Base-by-base conservation (phyloP, 371 early-diverging fungal genomes). In the Rhizopus microsporus region DNA sequence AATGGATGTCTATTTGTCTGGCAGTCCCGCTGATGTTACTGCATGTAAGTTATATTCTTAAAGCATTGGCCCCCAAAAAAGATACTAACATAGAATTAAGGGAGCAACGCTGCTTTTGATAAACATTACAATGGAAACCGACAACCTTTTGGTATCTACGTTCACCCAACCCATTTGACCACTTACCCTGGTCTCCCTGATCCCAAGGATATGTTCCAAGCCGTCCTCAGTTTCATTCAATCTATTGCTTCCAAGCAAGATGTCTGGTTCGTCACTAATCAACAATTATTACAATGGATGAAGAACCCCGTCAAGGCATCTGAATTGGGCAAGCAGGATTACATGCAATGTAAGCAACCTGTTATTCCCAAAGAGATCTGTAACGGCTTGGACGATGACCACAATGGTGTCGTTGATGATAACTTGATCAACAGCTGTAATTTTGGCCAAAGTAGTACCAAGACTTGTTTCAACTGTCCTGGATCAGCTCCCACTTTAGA, bases 401-500 rank as follows among this genome's bases (percentile, higher is more conserved):
- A 77, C 34, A 66, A 78, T 29, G 78, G 73, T 7, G 40, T 62
- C 2, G 58, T 76, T 9, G 85, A 86, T 55, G 76, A 72, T 40
- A 72, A 70, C 3, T 47, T 78, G 23, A 37, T 75, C 7, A 72
- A 74, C 55, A 65, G 67, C 6, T 88, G 88, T 67, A 83, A 82
- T 62, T 83, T 83, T 59, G 67, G 71, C 8, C 62, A 68, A 0
- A 79, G 80, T 1, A 65, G 77, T 12, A 83, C 81, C 68, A 84
- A 78, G 44, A 84, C 86, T 0, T 89, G 88, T 61, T 88, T 85
- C 64, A 82, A 83, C 59, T 88, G 88, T 67, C 87, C 88, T 23
- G 60, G 56, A 8, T 62, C 59, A 1, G 66, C 65, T 7, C 88
- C 88, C 2, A 72, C 82, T 2, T 55, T 80, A 9, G 60, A 61